Evolutionary conservation across 768 basidiomycete species (phyloP).

Genomic region (Mycena floridula): DNA sequence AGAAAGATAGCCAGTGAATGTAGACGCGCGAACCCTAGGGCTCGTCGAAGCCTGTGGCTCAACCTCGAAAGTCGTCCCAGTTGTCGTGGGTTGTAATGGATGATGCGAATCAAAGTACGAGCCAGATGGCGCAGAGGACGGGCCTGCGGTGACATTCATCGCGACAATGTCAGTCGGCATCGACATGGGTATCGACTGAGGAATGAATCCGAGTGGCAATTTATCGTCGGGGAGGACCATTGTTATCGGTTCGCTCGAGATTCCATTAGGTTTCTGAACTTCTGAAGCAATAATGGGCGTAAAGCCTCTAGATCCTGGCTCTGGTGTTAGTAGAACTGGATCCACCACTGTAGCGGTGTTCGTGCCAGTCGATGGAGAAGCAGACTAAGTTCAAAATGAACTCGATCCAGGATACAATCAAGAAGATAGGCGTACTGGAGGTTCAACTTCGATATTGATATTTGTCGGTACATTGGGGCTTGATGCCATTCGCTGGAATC

Average conservation of each 20-base stretch:
- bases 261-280: background rate
- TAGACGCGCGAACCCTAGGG: too few species aligned
- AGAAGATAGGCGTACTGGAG: conserved; percentile 32
- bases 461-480: background rate
- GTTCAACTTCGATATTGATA: conserved; percentile 22
- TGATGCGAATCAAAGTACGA: background rate
- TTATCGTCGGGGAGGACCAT: conserved; percentile 23
- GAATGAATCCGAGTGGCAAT: conserved; percentile 32
- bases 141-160: background rate
- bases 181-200: conserved; percentile 6
- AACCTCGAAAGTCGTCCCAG: too few species aligned
- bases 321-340: conserved; percentile 38
- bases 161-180: background rate
- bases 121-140: background rate
- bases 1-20: background rate
- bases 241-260: conserved; percentile 7
- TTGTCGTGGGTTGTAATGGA: background rate
- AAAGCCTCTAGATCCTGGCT: conserved; percentile 19
- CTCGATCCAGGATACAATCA: background rate
- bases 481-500: background rate
- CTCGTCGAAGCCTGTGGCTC: too few species aligned
- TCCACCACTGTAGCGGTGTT: conserved; percentile 21
- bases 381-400: conserved; percentile 23
- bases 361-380: conserved; percentile 30
- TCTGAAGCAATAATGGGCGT: background rate